Base-by-base conservation (phyloP, 805 yeast species). In the Monosporozyma aquatica region DNA sequence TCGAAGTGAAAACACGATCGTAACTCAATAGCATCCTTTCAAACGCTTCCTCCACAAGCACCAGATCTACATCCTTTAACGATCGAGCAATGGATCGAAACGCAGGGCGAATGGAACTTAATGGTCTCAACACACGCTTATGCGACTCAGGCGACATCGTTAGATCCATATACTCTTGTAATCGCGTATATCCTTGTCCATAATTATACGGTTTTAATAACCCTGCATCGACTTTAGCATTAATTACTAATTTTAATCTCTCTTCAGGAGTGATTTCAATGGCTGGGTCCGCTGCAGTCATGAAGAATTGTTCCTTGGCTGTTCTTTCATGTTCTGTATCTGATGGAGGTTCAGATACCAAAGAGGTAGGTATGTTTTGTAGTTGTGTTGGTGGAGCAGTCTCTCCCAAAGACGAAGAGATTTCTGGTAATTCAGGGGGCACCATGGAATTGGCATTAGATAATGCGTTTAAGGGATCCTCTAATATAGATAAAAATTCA, bases 271-370 rank as follows among this genome's bases (percentile, higher is more conserved):
- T 84, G 28, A 84, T 82, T 50, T 87, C 96, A 2, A 90, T 86
- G 0, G 95, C 84, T 5, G 97, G 97, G 59, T 90, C 97, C 0
- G 97, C 97, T 0, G 97, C 97, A 0, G 97, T 90, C 38, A 90
- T 66, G 66, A 90, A 89, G 64, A 90, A 90, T 61, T 87, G 87
- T 58, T 89, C 97, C 49, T 87, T 73, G 1, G 96, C 95, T 2
- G 92, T 79, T 43, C 84, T 41, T 13, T 25, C 17, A 5, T 36
- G 30, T n/a, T 25, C 18, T 7, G 17, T n/a, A 7, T n/a, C 15
- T 18, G 29, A 6, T 18, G 18, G 18, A 6, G 7, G 13, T 11
- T n/a, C n/a, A n/a, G n/a, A n/a, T n/a, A n/a, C n/a, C n/a, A n/a
- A n/a, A n/a, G n/a, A n/a, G 4, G 27, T 34, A 11, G 25, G 1